phyloP scores from a whole-genome alignment of 1,139 yeast species.

The Geotrichum carabidarum region DNA sequence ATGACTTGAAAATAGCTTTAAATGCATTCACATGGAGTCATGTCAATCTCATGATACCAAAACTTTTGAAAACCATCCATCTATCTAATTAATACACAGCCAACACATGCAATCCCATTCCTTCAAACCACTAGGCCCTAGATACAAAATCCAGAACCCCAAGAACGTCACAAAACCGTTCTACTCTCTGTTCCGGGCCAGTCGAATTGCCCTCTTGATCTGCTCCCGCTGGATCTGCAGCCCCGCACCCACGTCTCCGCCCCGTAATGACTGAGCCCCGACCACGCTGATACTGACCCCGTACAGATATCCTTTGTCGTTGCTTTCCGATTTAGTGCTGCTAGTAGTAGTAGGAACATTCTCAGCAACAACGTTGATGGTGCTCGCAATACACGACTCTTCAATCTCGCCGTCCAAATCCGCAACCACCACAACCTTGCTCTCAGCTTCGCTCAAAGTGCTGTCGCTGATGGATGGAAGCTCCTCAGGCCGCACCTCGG shows the following conservation, averaged over 20 bases:
- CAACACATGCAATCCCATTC: no score
- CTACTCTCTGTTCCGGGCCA: neutral
- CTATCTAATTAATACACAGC: no score
- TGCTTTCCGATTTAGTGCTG: constrained; percentile 22
- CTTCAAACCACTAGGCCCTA: no score
- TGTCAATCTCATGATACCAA: no score
- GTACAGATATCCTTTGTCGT: constrained; percentile 13
- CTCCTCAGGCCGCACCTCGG: constrained; percentile 40
- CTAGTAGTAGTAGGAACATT: neutral
- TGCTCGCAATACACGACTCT: constrained; percentile 48
- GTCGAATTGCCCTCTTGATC: constrained; percentile 2
- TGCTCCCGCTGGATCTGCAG: constrained; percentile 10
- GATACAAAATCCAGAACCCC: no score
- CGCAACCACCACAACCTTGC: constrained; percentile 45
- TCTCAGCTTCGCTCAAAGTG: neutral
- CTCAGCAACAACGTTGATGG: constrained; percentile 41
- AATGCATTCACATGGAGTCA: no score
- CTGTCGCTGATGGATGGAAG: constrained; percentile 16
- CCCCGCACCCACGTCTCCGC: constrained; percentile 4
- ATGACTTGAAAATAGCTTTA: no score
- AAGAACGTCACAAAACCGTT: no score
- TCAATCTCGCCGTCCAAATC: constrained; percentile 81
- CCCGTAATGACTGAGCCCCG: constrained; percentile 11
- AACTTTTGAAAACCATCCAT: no score
- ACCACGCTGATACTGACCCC: constrained; percentile 24